Evolutionary conservation across 306 rosid species (phyloP).

Genomic region (Hylodesmum podocarpum): DNA sequence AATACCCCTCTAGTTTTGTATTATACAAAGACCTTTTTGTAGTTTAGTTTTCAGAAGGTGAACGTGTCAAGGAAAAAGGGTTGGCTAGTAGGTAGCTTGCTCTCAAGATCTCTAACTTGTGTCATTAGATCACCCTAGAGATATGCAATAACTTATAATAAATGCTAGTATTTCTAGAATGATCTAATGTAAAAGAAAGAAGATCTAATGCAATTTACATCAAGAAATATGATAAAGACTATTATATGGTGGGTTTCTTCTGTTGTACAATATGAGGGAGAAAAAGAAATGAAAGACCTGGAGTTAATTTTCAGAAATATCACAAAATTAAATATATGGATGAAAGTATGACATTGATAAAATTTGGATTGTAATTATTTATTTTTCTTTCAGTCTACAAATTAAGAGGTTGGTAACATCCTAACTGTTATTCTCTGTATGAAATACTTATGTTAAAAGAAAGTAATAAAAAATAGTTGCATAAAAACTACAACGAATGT

Average conservation of each 20-base stretch:
- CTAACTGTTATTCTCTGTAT: background rate
- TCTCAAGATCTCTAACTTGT: conserved; percentile 4
- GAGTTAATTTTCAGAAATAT: background rate
- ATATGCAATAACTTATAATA: background rate
- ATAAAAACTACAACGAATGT: background rate
- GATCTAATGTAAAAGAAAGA: background rate
- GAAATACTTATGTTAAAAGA: background rate
- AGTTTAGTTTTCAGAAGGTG: conserved; percentile 9
- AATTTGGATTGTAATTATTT: background rate
- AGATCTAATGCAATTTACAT: conserved; percentile 11
- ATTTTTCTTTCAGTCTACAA: background rate
- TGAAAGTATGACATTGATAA: conserved; percentile 8
- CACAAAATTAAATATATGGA: conserved; percentile 7
- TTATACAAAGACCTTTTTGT: background rate
- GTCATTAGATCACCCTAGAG: background rate
- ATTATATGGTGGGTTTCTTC: conserved; percentile 15
- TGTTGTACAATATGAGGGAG: background rate
- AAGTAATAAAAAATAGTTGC: background rate
- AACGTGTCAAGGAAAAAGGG: background rate
- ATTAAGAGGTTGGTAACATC: background rate
- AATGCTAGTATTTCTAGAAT: background rate
- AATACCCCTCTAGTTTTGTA: conserved; percentile 2
- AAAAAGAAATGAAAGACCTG: background rate
- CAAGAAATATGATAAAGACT: conserved; percentile 6
- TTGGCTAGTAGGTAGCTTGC: background rate